These are phyloP conservation scores for Berkeleyomyces basicola DNA, from an alignment of 2,329 filamentous ascomycete species.

Conservation along the genomic window DNA sequence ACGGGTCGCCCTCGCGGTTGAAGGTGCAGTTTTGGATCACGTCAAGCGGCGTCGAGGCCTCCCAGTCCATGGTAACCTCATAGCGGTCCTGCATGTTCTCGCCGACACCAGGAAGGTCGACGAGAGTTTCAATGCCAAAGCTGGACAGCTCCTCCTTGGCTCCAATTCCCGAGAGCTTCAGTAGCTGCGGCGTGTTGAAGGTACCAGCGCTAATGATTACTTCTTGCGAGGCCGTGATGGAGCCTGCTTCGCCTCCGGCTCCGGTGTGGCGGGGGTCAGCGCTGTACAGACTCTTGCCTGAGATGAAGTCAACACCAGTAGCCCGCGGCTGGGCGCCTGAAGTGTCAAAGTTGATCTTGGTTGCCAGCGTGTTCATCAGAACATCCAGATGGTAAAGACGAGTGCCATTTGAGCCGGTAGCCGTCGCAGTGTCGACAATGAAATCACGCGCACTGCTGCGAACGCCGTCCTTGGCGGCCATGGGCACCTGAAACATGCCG, in stretches of 20 bases:
- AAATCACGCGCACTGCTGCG: constrained; percentile 41
- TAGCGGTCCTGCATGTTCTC: constrained; percentile 32
- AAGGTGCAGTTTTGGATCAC: constrained; percentile 9
- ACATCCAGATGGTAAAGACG: constrained; percentile 18
- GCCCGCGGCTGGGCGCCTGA: constrained; percentile 19
- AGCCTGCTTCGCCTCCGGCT: constrained; percentile 6
- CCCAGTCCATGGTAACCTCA: constrained; percentile 23
- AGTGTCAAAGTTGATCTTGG: constrained; percentile 24
- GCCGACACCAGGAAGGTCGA: constrained; percentile 31
- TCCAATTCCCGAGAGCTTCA: constrained; percentile 35
- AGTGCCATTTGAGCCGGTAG: constrained; percentile 17
- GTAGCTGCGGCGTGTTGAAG: constrained; percentile 34
- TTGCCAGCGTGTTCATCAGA: constrained; percentile 19
- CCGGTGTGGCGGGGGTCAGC: constrained; percentile 22
- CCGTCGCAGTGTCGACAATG: constrained; percentile 24
- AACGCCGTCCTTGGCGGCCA: constrained; percentile 32
- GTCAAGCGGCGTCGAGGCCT: background rate
- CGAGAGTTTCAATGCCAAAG: constrained; percentile 29
- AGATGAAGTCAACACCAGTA: constrained; percentile 23
- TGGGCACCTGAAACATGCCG: constrained; percentile 40
- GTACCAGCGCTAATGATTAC: constrained; percentile 33
- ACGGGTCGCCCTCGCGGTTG: constrained; percentile 11
- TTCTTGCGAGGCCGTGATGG: constrained; percentile 23
- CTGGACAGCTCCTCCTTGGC: constrained; percentile 25
- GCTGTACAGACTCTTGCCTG: constrained; percentile 15